These are phyloP conservation scores for Penicillium sp. DNA, from an alignment of 2,329 filamentous ascomycete genomes.

Conservation along the genomic window DNA sequence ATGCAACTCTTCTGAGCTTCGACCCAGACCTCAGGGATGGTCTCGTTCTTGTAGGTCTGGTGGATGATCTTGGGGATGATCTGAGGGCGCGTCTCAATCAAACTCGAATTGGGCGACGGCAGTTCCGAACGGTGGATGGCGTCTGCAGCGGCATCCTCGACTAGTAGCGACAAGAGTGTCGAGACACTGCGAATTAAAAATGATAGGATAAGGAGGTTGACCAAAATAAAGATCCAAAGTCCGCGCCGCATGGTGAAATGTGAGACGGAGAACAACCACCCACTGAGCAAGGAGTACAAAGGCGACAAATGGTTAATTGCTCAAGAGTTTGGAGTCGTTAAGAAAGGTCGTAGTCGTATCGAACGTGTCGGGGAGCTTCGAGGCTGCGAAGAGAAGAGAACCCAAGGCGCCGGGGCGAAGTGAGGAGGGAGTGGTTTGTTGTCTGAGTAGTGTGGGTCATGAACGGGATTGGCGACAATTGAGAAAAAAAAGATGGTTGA, in stretches of 20 bases:
- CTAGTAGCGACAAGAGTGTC: slow-evolving; percentile 68
- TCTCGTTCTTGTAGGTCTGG: slow-evolving; percentile 72
- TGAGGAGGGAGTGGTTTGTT: neutral
- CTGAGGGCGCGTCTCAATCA: slow-evolving; percentile 57
- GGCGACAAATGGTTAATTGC: neutral
- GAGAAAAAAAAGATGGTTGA: neutral
- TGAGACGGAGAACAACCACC: neutral
- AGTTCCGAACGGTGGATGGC: slow-evolving; percentile 67
- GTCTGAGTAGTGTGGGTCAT: slow-evolving; percentile 3
- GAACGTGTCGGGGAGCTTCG: neutral
- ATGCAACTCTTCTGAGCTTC: slow-evolving; percentile 66
- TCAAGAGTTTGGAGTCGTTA: neutral
- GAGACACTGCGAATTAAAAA: slow-evolving; percentile 67
- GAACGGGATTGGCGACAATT: neutral
- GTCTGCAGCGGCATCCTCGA: slow-evolving; percentile 66
- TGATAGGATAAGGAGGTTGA: slow-evolving; percentile 63
- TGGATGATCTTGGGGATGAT: slow-evolving; percentile 76
- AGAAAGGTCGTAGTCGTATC: neutral
- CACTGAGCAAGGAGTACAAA: neutral
- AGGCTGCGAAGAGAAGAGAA: neutral
- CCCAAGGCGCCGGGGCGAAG: neutral
- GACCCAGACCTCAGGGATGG: slow-evolving; percentile 66
- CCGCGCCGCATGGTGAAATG: slow-evolving; percentile 58
- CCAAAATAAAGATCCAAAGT: slow-evolving; percentile 62
- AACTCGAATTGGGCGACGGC: slow-evolving; percentile 62